Percentiles rank a stretch among this genome's conserved stretches.
Conservation (phyloP, 2,329 filamentous ascomycete genomes). For the Aspergillus felis region DNA sequence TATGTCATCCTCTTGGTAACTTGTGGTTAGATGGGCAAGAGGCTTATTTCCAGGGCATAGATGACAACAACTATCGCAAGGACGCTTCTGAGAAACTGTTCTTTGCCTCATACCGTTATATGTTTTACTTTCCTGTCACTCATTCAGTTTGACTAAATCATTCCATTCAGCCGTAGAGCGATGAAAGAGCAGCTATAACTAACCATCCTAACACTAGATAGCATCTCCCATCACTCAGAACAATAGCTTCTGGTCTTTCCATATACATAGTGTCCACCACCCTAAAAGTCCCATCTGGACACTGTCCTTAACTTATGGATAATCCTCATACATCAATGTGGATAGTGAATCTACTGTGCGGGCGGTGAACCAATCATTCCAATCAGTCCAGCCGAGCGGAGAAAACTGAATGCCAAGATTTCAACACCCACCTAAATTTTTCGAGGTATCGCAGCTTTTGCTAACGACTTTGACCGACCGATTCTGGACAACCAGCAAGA, state of each 20-base stretch:
- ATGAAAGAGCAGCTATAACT: background rate
- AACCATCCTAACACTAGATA: background rate
- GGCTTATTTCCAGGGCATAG: too few relatives aligned
- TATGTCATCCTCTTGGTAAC: background rate
- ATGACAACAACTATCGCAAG: background rate
- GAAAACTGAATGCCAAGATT: conserved; percentile 35
- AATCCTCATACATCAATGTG: background rate
- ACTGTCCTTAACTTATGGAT: background rate
- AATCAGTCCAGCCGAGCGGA: conserved; percentile 24
- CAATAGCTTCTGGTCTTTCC: background rate
- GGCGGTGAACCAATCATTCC: conserved; percentile 20
- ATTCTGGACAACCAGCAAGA: conserved; percentile 11
- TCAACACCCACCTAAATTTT: conserved; percentile 37
- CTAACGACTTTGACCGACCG: conserved; percentile 11
- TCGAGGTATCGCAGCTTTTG: conserved; percentile 26
- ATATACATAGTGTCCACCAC: background rate
- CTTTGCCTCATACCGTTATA: background rate
- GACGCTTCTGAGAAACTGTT: background rate
- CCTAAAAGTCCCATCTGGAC: background rate
- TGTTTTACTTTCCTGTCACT: background rate
- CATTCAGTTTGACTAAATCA: background rate
- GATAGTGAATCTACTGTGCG: background rate
- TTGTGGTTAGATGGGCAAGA: background rate
- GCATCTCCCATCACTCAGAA: background rate
- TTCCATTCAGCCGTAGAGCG: background rate